Evolutionary conservation across 257 asterid species (phyloP).

Genomic region (Ligustrum vulgare): DNA sequence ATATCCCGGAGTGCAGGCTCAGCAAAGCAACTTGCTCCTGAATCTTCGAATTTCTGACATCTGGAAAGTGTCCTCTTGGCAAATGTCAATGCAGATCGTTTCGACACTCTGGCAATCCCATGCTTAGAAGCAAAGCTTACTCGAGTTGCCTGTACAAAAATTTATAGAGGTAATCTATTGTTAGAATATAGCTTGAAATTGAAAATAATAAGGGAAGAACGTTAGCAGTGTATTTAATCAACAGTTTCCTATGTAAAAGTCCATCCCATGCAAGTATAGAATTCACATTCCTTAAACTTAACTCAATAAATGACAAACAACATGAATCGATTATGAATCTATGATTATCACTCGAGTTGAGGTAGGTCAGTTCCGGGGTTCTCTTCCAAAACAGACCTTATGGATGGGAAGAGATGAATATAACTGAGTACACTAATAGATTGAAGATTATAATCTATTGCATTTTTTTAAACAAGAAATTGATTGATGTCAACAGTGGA

Average conservation of each 20-base stretch:
- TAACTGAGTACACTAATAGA: background rate
- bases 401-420: background rate
- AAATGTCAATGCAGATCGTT: conserved; percentile 72
- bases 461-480: background rate
- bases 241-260: background rate
- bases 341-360: background rate
- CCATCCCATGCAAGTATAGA: background rate
- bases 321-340: background rate
- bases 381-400: background rate
- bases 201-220: conserved; percentile 10
- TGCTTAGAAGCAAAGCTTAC: conserved; percentile 73
- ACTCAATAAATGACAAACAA: background rate
- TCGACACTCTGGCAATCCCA: conserved; percentile 80
- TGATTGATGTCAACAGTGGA: background rate
- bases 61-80: conserved; percentile 73
- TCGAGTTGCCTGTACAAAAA: conserved; percentile 77
- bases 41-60: conserved; percentile 70
- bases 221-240: conserved; percentile 1
- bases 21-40: conserved; percentile 76
- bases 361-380: background rate
- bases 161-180: conserved; percentile 17
- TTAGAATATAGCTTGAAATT: conserved; percentile 14
- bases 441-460: background rate
- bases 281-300: background rate
- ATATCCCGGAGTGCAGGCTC: conserved; percentile 73